Base-by-base conservation (phyloP, 2,329 filamentous ascomycete species). In the Xylariaceae sp. region DNA sequence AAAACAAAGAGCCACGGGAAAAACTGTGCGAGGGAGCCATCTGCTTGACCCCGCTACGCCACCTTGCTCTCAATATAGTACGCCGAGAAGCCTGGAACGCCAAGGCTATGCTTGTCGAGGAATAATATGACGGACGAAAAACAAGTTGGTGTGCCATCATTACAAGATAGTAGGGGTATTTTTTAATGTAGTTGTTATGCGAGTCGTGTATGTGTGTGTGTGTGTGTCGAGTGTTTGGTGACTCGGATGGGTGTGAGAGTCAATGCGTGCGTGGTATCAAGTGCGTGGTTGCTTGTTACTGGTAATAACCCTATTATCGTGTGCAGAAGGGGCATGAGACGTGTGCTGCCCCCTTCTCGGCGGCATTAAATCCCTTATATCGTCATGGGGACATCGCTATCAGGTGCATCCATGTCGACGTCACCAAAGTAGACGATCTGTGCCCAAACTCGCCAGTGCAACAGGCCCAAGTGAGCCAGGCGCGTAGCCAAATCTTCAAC, bases 401-500 rank as follows among this genome's bases (percentile, higher is more conserved):
- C 53, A 5, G 63, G 30, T 57, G 68, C 62, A 42, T 70, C 63
- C 23, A 53, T 63, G 47, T 71, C 67, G 44, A 61, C 51, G 23
- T 67, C 78, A 30, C 73, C 73, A 11, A 75, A 65, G 71, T 96
- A 96, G 10, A 88, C 85, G 56, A 96, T 78, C 1, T 84, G 83
- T 1, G 84, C 83, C 91, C 92, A 97, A 2, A 96, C 88, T 53
- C 90, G 83, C 92, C 92, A 97, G 74, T 97, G 92, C 23, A 97
- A 76, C 4, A 94, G 81, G 11, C 89, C 86, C 50, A 97, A 84
- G 70, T 97, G 93, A 4, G 90, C 88, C 54, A 96, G 80, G 51
- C 90, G 85, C 50, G 86, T 88, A 0, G 90, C 85, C 72, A 96
- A 84, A 60, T 91, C 87, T 49, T 81, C 79, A 44, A 89, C 69